Percentiles rank a stretch among this genome's conserved stretches.
phyloP scores from a whole-genome alignment of 2,329 filamentous ascomycete genomes.

The Diatrype stigma region DNA sequence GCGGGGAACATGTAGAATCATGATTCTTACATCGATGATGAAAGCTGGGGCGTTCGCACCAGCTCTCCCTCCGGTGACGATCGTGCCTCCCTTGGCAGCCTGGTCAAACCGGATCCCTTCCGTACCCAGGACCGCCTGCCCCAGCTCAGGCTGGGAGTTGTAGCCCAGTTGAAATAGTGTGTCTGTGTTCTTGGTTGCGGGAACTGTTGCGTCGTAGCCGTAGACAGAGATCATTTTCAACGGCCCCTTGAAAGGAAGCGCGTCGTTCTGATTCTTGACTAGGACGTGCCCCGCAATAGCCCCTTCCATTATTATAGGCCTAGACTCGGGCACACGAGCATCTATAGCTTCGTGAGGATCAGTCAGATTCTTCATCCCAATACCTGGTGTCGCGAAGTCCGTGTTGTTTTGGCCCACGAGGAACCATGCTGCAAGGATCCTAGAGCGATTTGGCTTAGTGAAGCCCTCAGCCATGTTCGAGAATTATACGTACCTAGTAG shows the following conservation, averaged over 20 bases:
- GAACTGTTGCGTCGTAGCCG: constrained; percentile 58
- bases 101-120: constrained; percentile 41
- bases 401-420: constrained; percentile 48
- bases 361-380: constrained; percentile 59
- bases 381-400: constrained; percentile 39
- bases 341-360: constrained; percentile 42
- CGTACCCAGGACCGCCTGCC: constrained; percentile 37
- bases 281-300: constrained; percentile 66
- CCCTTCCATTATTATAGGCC: constrained; percentile 42
- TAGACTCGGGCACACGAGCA: constrained; percentile 43
- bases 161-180: constrained; percentile 42
- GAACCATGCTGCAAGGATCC: constrained; percentile 61
- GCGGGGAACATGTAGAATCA: not conserved
- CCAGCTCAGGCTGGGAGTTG: constrained; percentile 43
- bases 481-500: constrained; percentile 49
- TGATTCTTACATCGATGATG: constrained; percentile 38
- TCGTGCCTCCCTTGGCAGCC: constrained; percentile 46
- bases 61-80: constrained; percentile 48
- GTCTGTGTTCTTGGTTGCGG: constrained; percentile 45
- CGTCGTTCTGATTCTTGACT: constrained; percentile 65
- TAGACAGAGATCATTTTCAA: constrained; percentile 55
- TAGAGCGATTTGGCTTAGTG: constrained; percentile 45
- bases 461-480: constrained; percentile 45
- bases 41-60: constrained; percentile 48
- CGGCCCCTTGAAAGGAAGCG: constrained; percentile 57